These are phyloP conservation scores for Blastomyces silverae DNA, from an alignment of 2,329 filamentous ascomycete species.

Conservation along the genomic window DNA sequence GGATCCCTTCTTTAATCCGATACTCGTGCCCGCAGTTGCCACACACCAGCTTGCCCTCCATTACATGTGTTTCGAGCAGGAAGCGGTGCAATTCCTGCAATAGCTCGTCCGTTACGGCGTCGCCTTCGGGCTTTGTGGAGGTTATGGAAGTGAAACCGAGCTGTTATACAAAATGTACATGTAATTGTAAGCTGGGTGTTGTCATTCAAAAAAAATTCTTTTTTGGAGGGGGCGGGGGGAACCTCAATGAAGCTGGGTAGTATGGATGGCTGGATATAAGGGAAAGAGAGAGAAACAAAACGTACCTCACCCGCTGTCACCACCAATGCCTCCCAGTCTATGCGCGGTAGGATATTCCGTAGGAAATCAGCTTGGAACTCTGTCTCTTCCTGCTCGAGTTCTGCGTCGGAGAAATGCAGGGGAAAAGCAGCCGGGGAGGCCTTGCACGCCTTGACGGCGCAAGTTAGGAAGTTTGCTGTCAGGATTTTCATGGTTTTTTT, in stretches of 20 bases:
- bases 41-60: slow-evolving; percentile 82
- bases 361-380: slow-evolving; percentile 76
- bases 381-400: slow-evolving; percentile 76
- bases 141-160: slow-evolving; percentile 72
- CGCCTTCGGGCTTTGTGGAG: slow-evolving; percentile 55
- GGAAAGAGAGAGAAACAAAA: background rate
- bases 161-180: slow-evolving; percentile 47
- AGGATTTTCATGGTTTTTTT: slow-evolving; percentile 71
- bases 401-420: slow-evolving; percentile 84
- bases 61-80: slow-evolving; percentile 81
- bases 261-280: background rate
- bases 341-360: slow-evolving; percentile 72
- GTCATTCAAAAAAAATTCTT: background rate
- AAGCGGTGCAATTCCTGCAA: slow-evolving; percentile 72
- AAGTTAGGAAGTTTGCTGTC: slow-evolving; percentile 93
- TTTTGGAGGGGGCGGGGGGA: background rate
- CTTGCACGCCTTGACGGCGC: slow-evolving; percentile 93
- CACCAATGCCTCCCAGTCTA: slow-evolving; percentile 80
- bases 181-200: background rate
- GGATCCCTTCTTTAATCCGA: slow-evolving; percentile 88
- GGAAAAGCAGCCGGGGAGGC: slow-evolving; percentile 72
- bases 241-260: too few relatives aligned
- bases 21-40: slow-evolving; percentile 92
- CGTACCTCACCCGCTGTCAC: slow-evolving; percentile 62
- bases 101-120: slow-evolving; percentile 59